A percentile compares a stretch with the other conserved stretches of the same genome.
Conservation (phyloP, 139 green algal species). For the Monoraphidium neglectum region DNA sequence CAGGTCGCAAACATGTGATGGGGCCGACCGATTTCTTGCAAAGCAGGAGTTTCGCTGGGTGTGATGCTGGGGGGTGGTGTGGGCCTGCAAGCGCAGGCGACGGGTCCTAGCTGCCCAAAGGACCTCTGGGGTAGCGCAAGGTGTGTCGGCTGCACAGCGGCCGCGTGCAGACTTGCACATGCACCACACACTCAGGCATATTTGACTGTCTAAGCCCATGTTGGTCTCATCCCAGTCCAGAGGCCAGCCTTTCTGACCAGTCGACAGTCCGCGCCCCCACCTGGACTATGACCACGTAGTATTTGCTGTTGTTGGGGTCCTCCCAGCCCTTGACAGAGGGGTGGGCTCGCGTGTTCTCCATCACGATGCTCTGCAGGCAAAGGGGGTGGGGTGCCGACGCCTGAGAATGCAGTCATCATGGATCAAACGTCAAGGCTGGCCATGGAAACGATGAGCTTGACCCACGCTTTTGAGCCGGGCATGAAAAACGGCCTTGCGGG, state of each 20-base stretch:
- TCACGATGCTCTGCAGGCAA: constrained; percentile 68
- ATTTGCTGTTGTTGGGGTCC: constrained; percentile 64
- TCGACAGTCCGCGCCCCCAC: constrained; percentile 30
- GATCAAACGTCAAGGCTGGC: not conserved
- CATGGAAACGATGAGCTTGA: not conserved
- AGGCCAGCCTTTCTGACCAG: not conserved
- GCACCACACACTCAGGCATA: not conserved
- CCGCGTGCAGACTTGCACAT: not conserved
- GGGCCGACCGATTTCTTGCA: no score
- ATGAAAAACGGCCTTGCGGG: no score
- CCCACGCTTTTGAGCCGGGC: no score
- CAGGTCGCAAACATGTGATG: constrained; percentile 8
- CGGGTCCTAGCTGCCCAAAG: no score
- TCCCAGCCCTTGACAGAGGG: constrained; percentile 38
- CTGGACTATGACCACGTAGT: constrained; percentile 85
- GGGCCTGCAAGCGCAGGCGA: no score
- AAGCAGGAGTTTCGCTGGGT: no score
- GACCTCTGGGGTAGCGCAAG: no score
- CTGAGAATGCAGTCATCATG: no score
- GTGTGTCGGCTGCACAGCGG: no score
- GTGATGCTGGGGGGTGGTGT: no score
- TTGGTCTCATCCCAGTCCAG: not conserved
- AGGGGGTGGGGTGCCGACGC: no score
- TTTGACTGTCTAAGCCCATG: not conserved
- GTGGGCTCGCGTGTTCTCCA: constrained; percentile 76